Conservation (phyloP, 2,329 filamentous ascomycete genomes). For the Scorias spongiosa region DNA sequence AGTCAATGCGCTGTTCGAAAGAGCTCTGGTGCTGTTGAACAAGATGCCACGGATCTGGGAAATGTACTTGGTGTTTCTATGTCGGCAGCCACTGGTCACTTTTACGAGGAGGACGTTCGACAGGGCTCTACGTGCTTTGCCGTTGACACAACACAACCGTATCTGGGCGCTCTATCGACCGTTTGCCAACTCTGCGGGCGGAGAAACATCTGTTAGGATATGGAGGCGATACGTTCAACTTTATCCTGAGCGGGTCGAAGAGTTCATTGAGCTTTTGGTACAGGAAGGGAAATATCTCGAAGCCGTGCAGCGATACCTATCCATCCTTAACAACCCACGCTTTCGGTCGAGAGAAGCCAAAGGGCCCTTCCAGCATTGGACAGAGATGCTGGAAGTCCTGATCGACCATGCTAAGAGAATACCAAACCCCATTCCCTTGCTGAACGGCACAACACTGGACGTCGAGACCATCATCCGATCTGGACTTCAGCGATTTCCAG, state of each 20-base stretch:
- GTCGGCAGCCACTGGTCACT: constrained; percentile 83
- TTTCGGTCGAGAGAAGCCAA: constrained; percentile 91
- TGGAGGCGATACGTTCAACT: constrained; percentile 96
- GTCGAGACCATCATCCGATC: constrained; percentile 87
- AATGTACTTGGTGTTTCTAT: constrained; percentile 83
- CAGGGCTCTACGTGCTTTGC: constrained; percentile 75
- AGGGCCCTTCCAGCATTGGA: constrained; percentile 93
- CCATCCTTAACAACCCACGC: constrained; percentile 74
- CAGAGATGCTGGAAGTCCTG: constrained; percentile 87
- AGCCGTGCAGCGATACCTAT: constrained; percentile 80
- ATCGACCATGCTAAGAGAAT: constrained; percentile 58
- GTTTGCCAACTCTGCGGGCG: constrained; percentile 81
- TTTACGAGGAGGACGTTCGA: constrained; percentile 79
- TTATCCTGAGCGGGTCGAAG: constrained; percentile 86
- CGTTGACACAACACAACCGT: constrained; percentile 86
- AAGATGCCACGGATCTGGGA: constrained; percentile 99
- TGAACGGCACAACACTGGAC: constrained; percentile 67
- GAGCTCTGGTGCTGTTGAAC: constrained; percentile 81
- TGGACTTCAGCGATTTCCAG: constrained; percentile 77
- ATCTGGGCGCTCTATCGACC: constrained; percentile 86
- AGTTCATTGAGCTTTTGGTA: constrained; percentile 80
- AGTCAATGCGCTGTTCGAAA: constrained; percentile 88
- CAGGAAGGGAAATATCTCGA: constrained; percentile 77
- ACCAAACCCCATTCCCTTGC: constrained; percentile 59
- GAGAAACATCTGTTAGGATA: constrained; percentile 78